These are phyloP conservation scores for Sporothrix mexicana DNA, from an alignment of 2,329 filamentous ascomycete genomes.

Conservation along the genomic window DNA sequence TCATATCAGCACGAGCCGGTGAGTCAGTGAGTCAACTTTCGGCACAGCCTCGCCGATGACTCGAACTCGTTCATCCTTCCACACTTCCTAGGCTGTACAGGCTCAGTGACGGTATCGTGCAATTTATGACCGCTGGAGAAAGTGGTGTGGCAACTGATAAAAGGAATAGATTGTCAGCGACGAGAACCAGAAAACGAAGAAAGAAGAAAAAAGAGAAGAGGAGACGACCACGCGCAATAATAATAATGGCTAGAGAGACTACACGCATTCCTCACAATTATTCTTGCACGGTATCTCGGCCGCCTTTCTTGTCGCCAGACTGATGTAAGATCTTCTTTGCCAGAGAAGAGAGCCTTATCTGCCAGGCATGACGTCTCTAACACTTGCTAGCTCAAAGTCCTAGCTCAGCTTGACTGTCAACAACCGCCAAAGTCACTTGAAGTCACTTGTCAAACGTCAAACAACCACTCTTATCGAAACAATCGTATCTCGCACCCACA, in stretches of 20 bases:
- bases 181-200: neutral
- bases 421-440: neutral
- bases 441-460: neutral
- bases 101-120: too few relatives aligned
- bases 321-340: neutral
- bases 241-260: neutral
- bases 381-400: neutral
- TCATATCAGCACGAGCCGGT: neutral
- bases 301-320: neutral
- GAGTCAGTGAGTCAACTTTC: neutral
- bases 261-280: neutral
- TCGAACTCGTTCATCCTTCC: neutral
- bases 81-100: neutral
- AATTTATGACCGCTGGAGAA: too few relatives aligned
- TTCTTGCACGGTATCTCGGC: neutral
- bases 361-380: neutral
- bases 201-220: neutral
- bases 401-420: neutral
- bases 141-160: neutral
- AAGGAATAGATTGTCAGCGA: neutral
- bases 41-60: constrained; percentile 27
- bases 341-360: neutral
- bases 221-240: neutral
- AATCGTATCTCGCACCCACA: neutral
- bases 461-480: neutral